phyloP scores from a whole-genome alignment of 2,329 filamentous ascomycete genomes.

The Colletotrichum acutatum region DNA sequence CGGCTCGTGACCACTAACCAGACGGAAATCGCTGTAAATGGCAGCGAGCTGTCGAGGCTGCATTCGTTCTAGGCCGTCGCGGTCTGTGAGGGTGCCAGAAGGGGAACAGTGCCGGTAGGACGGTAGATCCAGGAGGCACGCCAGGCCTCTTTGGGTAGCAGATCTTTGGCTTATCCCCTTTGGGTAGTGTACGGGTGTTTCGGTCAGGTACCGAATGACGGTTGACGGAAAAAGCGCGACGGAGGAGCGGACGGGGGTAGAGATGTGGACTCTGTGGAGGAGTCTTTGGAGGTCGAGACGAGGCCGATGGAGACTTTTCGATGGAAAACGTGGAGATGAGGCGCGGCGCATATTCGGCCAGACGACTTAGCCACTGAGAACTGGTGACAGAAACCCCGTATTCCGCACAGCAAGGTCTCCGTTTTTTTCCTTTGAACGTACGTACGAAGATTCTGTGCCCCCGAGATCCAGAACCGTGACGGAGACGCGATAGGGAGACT shows the following conservation, averaged over 20 bases:
- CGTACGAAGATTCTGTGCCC: not conserved
- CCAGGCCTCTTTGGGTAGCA: constrained; percentile 8
- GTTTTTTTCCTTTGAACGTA: not conserved
- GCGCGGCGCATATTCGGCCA: constrained; percentile 33
- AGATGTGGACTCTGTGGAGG: not conserved
- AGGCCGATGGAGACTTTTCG: constrained; percentile 19
- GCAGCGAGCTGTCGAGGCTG: constrained; percentile 24
- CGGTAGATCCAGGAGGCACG: constrained; percentile 18
- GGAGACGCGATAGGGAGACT: not conserved
- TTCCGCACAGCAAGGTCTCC: not conserved
- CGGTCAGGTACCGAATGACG: constrained; percentile 34
- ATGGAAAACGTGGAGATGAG: constrained; percentile 32
- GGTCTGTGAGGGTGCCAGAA: constrained; percentile 25
- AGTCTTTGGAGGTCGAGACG: not conserved
- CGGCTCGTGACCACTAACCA: constrained; percentile 31
- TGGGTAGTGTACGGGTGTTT: constrained; percentile 13
- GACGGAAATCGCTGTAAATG: constrained; percentile 30
- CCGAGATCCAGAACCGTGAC: not conserved
- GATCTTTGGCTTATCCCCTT: not conserved
- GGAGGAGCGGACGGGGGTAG: constrained; percentile 14
- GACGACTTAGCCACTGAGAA: constrained; percentile 21
- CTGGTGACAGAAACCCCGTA: constrained; percentile 1
- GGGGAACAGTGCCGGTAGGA: constrained; percentile 33
- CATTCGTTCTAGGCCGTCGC: constrained; percentile 28
- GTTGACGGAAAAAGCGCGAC: constrained; percentile 33